Evolutionary conservation across 495 filamentous ascomycete genomes (phyloP).

Genomic region (Hypoxylon crocopeplum): DNA sequence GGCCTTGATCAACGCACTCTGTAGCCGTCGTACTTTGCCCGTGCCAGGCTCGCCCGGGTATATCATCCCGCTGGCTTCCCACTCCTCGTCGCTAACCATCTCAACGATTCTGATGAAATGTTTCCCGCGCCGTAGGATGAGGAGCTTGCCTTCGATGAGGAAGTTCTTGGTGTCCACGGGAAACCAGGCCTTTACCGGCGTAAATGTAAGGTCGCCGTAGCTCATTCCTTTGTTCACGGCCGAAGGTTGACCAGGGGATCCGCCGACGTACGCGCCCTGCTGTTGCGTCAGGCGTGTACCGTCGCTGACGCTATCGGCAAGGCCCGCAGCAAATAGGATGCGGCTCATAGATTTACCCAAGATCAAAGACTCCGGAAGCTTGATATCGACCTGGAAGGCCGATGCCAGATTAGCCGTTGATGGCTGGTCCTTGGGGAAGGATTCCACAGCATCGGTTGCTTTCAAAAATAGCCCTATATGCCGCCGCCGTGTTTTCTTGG

Average conservation of each 20-base stretch:
- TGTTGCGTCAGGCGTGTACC: conserved; percentile 67
- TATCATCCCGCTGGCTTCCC: conserved; percentile 45
- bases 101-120: conserved; percentile 78
- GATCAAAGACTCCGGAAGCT: conserved; percentile 71
- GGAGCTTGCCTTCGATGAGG: conserved; percentile 65
- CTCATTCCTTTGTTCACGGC: conserved; percentile 56
- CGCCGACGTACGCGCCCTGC: conserved; percentile 71
- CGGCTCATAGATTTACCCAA: conserved; percentile 65
- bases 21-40: conserved; percentile 45
- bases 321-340: conserved; percentile 71
- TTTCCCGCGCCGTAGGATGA: conserved; percentile 80
- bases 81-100: conserved; percentile 76
- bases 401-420: conserved; percentile 14
- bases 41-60: conserved; percentile 54
- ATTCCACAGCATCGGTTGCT: not conserved
- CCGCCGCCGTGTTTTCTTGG: conserved; percentile 60
- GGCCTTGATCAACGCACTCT: conserved; percentile 28
- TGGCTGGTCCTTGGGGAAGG: conserved; percentile 1
- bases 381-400: conserved; percentile 55
- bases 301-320: conserved; percentile 68
- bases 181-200: conserved; percentile 64
- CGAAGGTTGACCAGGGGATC: conserved; percentile 54
- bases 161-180: conserved; percentile 64
- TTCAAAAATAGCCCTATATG: conserved; percentile 64
- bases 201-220: conserved; percentile 64